phyloP scores from a whole-genome alignment of 495 filamentous ascomycete species.

The Neurospora intermedia region DNA sequence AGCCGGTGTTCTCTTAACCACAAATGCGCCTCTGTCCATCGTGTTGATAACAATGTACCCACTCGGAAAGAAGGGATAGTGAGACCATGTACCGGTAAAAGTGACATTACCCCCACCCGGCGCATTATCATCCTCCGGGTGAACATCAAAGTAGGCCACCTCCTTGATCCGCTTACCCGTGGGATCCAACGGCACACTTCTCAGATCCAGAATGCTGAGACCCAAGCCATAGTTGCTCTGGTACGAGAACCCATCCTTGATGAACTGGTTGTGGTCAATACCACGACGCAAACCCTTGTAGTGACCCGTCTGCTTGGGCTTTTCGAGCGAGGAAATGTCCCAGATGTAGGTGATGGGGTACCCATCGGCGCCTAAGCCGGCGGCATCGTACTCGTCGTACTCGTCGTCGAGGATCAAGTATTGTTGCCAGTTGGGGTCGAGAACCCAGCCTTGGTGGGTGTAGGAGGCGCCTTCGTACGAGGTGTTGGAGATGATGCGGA shows the following conservation, averaged over 20 bases:
- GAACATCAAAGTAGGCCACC: slow-evolving; percentile 43
- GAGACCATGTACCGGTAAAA: slow-evolving; percentile 43
- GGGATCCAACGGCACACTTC: slow-evolving; percentile 27
- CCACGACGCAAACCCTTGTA: slow-evolving; percentile 29
- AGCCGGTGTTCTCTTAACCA: slow-evolving; percentile 24
- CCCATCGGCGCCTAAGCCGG: slow-evolving; percentile 29
- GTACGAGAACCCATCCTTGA: slow-evolving; percentile 35
- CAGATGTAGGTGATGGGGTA: slow-evolving; percentile 43
- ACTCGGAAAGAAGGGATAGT: slow-evolving; percentile 40
- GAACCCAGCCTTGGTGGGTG: slow-evolving; percentile 45
- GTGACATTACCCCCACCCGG: slow-evolving; percentile 26
- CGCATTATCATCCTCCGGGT: slow-evolving; percentile 43
- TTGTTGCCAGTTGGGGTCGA: slow-evolving; percentile 27
- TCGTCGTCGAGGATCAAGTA: slow-evolving; percentile 48
- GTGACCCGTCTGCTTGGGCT: slow-evolving; percentile 39
- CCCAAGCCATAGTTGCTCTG: slow-evolving; percentile 46
- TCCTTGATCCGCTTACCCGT: slow-evolving; percentile 31
- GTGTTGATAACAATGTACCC: slow-evolving; percentile 45
- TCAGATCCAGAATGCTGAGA: slow-evolving; percentile 39
- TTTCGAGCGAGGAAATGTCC: slow-evolving; percentile 38
- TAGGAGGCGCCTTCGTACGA: slow-evolving; percentile 41
- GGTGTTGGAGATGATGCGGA: slow-evolving; percentile 40
- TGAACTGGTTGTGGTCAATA: slow-evolving; percentile 50
- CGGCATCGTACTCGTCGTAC: slow-evolving; percentile 36
- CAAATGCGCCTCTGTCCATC: slow-evolving; percentile 43